These are phyloP conservation scores for Phylloporus arenicola DNA, from an alignment of 768 basidiomycete genomes.

Conservation along the genomic window DNA sequence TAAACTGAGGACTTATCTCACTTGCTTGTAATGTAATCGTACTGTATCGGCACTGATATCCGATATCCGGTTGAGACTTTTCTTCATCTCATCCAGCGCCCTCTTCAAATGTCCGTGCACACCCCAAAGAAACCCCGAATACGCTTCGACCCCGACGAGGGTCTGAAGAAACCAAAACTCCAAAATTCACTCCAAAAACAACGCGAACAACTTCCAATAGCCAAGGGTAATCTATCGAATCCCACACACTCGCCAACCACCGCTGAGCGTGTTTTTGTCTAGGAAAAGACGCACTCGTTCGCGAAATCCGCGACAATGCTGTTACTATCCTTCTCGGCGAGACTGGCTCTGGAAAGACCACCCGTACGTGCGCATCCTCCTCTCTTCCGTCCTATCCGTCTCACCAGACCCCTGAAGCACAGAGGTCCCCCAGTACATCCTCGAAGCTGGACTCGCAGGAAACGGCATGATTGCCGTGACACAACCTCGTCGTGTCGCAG, in stretches of 20 bases:
- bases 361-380: constrained; percentile 59
- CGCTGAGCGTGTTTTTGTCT: background rate
- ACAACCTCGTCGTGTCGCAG: constrained; percentile 92
- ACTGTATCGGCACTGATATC: constrained; percentile 13
- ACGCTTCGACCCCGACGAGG: constrained; percentile 18
- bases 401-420: constrained; percentile 28
- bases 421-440: constrained; percentile 96
- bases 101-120: constrained; percentile 14
- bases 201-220: constrained; percentile 70
- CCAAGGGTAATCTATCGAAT: constrained; percentile 45
- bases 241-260: background rate
- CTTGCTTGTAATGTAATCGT: constrained; percentile 2
- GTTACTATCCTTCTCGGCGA: constrained; percentile 90
- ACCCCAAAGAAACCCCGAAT: constrained; percentile 26
- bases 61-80: constrained; percentile 15
- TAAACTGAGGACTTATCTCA: constrained; percentile 45
- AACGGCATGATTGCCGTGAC: constrained; percentile 84
- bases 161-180: constrained; percentile 5
- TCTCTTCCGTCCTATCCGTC: constrained; percentile 2
- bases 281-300: constrained; percentile 74
- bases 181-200: constrained; percentile 50
- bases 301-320: constrained; percentile 70
- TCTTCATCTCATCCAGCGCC: background rate
- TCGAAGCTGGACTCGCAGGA: constrained; percentile 72
- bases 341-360: constrained; percentile 98